Evolutionary conservation across 139 green algal species (phyloP).

Genomic region (Tetraselmis chui): DNA sequence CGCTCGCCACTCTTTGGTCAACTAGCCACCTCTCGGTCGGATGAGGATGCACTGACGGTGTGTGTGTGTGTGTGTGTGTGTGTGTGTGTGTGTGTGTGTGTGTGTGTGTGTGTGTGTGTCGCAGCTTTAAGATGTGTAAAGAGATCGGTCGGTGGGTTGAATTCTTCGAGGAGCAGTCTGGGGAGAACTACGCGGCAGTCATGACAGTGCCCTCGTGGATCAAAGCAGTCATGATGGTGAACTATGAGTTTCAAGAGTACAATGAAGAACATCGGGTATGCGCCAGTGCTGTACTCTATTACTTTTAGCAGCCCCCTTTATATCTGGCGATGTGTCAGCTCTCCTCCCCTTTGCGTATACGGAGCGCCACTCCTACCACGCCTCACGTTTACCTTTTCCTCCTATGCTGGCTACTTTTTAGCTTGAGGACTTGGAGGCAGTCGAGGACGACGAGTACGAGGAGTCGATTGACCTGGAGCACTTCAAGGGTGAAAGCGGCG

Average conservation of each 20-base stretch:
- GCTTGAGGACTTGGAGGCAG: neutral
- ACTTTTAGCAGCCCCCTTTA: no score
- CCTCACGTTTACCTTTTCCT: no score
- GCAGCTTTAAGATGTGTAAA: neutral
- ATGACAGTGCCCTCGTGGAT: neutral
- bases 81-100: no score
- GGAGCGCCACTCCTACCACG: no score
- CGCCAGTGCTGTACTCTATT: no score
- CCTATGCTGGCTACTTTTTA: neutral
- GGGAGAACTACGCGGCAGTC: neutral
- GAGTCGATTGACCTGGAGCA: neutral
- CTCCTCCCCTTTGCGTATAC: no score
- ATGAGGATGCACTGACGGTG: no score
- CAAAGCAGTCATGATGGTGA: neutral
- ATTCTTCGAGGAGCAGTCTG: neutral
- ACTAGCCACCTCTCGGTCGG: no score
- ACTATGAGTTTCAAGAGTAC: neutral
- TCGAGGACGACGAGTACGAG: neutral
- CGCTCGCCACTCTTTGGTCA: no score
- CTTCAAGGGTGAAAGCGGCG: neutral
- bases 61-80: no score
- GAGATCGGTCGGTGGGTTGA: neutral
- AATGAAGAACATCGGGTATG: neutral
- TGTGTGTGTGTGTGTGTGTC: neutral
- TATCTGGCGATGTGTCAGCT: no score